Conservation (phyloP, 2,329 filamentous ascomycete species). For the Ploettnerulaceae sp. region DNA sequence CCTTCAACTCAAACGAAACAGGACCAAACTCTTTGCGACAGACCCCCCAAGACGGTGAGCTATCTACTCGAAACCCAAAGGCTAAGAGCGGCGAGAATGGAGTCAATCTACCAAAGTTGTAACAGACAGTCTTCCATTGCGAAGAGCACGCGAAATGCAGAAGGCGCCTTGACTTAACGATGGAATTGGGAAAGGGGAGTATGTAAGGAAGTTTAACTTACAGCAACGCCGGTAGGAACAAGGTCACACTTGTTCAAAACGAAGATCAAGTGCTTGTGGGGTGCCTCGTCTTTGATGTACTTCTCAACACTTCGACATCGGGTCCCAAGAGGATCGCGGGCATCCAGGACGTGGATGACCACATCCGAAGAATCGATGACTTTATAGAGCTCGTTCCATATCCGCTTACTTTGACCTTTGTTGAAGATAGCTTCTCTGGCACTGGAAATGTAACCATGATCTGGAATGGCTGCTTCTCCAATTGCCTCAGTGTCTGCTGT, state of each 20-base stretch:
- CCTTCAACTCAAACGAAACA: constrained; percentile 99
- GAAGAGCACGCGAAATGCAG: constrained; percentile 52
- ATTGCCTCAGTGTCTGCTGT: constrained; percentile 48
- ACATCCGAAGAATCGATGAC: constrained; percentile 95
- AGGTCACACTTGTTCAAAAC: constrained; percentile 89
- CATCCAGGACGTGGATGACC: constrained; percentile 89
- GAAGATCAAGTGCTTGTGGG: constrained; percentile 92
- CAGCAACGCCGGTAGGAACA: constrained; percentile 85
- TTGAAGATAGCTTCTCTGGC: constrained; percentile 84
- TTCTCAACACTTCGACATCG: constrained; percentile 88
- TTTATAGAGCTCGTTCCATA: constrained; percentile 96
- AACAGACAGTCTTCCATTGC: constrained; percentile 88
- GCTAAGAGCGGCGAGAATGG: constrained; percentile 58
- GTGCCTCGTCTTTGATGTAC: constrained; percentile 86
- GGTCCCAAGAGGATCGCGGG: constrained; percentile 83
- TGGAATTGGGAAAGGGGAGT: constrained; percentile 25
- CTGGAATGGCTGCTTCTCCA: constrained; percentile 39
- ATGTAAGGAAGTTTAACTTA: constrained; percentile 56
- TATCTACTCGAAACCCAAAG: constrained; percentile 64
- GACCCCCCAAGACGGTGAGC: constrained; percentile 80
- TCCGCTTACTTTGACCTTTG: constrained; percentile 92
- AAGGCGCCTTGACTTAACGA: constrained; percentile 88
- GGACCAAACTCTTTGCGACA: constrained; percentile 61
- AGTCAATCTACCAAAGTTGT: constrained; percentile 97
- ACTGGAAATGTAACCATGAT: constrained; percentile 48